Base-by-base conservation (phyloP, 305 asterid species). In the Stenogyne calaminthoides region DNA sequence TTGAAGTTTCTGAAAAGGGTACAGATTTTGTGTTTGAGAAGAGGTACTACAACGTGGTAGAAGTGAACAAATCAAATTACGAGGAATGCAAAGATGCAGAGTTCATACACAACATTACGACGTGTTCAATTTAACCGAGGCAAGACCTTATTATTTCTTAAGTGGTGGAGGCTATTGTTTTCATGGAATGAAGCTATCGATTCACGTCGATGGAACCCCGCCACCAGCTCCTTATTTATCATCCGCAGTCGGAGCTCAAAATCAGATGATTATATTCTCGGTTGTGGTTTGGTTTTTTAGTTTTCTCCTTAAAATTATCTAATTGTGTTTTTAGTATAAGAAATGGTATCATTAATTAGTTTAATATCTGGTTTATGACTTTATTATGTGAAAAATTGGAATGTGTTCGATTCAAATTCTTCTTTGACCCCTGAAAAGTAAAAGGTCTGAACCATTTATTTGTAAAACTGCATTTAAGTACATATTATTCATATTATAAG, bases 101-200 rank as follows among this genome's bases (percentile, higher is more conserved):
- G 6, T 87, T 85, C 76, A 39, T 87, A 44, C 68, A 47, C 12
- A 87, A 87, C 71, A 56, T 85, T 14, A 87, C 91, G 92, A 89
- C 29, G 91, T 89, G 32, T 84, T 49, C 76, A 59, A 81, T 37
- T 75, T 89, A 42, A 81, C 71, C 0, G 82, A 85, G 42, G 73
- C 81, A 0, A 81, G 82, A 20, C 34, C 84, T 20, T 85, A 87
- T 70, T 89, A 85, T 79, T 89, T 87, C 68, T 16, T 89, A 72
- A 87, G 91, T 46, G 25, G 88, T 3, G 92, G 91, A 18, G 96
- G 92, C 4, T 84, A 82, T 55, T 89, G 96, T 46, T 89, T 49
- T 34, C 60, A 76, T 3, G 89, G 92, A 52, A 82, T 87, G 91
- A 89, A 87, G 78, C 51, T 89, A 18, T 78, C 89, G 16, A 77